Percentiles rank a stretch among this genome's conserved stretches.
These are phyloP conservation scores for Gynostemma pentaphyllum DNA, from an alignment of 306 rosid genomes.

Conservation along the genomic window DNA sequence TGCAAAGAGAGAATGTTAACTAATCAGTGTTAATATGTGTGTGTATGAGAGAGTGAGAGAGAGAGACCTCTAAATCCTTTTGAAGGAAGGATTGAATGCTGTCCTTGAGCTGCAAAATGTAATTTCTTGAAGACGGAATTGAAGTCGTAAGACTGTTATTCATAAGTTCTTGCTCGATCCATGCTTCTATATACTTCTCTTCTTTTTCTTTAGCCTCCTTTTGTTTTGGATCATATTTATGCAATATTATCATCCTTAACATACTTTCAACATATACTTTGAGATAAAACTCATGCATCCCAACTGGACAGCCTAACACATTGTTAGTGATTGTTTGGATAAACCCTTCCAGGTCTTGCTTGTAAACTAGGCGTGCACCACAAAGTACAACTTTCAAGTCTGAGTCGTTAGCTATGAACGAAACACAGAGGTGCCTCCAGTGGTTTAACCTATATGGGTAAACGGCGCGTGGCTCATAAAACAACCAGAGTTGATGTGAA, in stretches of 20 bases:
- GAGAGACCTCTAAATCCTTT: neutral
- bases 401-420: neutral
- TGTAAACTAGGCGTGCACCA: conserved; percentile 8
- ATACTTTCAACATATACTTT: neutral
- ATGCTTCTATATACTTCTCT: neutral
- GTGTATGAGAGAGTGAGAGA: neutral
- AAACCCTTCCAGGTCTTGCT: conserved; percentile 3
- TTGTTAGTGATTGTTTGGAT: neutral
- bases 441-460: neutral
- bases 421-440: neutral
- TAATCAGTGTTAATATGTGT: neutral
- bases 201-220: neutral
- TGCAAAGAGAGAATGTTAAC: neutral
- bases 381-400: conserved; percentile 2
- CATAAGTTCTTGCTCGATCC: neutral
- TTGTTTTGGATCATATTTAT: neutral
- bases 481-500: neutral
- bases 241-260: neutral
- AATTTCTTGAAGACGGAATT: neutral
- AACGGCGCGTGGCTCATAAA: neutral
- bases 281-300: neutral
- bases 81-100: neutral
- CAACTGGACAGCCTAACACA: neutral
- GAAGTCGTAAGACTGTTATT: neutral
- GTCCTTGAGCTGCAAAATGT: neutral